A percentile compares a stretch with the other conserved stretches of the same genome.
phyloP scores from a whole-genome alignment of 1,139 yeast species.

The Yamadazyma atmosphaerica region DNA sequence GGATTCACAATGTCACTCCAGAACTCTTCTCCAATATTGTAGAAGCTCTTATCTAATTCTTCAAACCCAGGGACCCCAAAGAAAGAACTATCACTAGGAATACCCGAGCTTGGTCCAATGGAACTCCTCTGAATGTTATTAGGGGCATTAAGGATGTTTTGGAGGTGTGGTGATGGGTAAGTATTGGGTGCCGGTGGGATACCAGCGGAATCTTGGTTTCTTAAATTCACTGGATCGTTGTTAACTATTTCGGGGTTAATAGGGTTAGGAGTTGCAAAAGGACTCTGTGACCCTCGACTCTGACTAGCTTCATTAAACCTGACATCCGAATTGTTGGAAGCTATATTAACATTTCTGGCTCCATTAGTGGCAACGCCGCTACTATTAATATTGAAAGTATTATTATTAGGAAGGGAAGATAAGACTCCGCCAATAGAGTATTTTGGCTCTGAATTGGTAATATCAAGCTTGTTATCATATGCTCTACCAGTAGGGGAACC shows the following conservation, averaged over 20 bases:
- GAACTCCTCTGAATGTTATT: not conserved
- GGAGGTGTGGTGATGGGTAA: not conserved
- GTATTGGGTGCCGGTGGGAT: not conserved
- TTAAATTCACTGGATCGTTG: no score
- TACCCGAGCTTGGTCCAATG: slow-evolving; percentile 3
- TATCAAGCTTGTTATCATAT: not conserved
- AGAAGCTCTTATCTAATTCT: slow-evolving; percentile 31
- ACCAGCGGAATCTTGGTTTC: no score
- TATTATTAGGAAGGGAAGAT: not conserved
- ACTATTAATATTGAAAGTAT: slow-evolving; percentile 1
- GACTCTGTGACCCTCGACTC: not conserved
- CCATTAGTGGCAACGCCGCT: not conserved
- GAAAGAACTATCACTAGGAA: slow-evolving; percentile 3
- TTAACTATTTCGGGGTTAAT: no score
- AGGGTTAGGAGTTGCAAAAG: no score
- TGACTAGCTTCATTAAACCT: not conserved
- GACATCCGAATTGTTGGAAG: no score
- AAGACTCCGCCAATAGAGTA: not conserved
- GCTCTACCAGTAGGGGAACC: not conserved
- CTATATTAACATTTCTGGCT: not conserved
- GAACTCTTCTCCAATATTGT: slow-evolving; percentile 43
- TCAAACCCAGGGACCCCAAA: slow-evolving; percentile 14
- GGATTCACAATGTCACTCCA: slow-evolving; percentile 45
- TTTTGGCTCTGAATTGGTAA: slow-evolving; percentile 1
- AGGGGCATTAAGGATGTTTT: slow-evolving; percentile 2